Base-by-base conservation (phyloP, 345 rosid genomes). In the Citrus australasica region DNA sequence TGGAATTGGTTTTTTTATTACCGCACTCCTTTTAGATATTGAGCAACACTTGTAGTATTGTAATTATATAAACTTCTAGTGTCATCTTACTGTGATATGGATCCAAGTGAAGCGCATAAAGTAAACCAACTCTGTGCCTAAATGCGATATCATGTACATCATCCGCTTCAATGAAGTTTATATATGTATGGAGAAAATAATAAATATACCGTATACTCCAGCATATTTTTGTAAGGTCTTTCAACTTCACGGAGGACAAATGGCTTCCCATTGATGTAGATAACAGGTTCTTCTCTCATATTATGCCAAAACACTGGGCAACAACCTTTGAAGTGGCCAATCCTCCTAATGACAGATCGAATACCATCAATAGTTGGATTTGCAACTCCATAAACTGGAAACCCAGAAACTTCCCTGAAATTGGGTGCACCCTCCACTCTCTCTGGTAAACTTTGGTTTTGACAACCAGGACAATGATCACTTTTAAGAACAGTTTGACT, bases 351-450 rank as follows among this genome's bases (percentile, higher is more conserved):
- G 63, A 92, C 97, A 72, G 97, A 91, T 67, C 86, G 89, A 80
- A 93, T 96, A 24, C 99, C 98, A 81, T 96, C 93, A 80, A 92
- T 79, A 28, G 98, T 96, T 77, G 99, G 99, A 88, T 93, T 96
- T n/a, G 98, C 99, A 79, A 96, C 99, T 63, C 99, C 99, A 85
- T 96, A 96, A 69, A 96, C 99, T 35, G 95, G 98, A 86, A 96
- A 96, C 10, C 97, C 97, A 70, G 98, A 94, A 85, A 96, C 98
- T 89, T 89, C 90, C 82, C 99, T 89, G 85, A 93, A 96, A 87
- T 93, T 96, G 14, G 99, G 99, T 58, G 99, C 99, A 85, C 99
- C 99, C 72, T 93, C 97, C 78, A 94, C 95, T 84, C 91, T 91
- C 87, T 93, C 99, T n/a, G 93, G 92, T 77, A 93, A 87, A 85